Conservation (phyloP, 2,329 filamentous ascomycete species). For the Cordyceps cateniannulata region DNA sequence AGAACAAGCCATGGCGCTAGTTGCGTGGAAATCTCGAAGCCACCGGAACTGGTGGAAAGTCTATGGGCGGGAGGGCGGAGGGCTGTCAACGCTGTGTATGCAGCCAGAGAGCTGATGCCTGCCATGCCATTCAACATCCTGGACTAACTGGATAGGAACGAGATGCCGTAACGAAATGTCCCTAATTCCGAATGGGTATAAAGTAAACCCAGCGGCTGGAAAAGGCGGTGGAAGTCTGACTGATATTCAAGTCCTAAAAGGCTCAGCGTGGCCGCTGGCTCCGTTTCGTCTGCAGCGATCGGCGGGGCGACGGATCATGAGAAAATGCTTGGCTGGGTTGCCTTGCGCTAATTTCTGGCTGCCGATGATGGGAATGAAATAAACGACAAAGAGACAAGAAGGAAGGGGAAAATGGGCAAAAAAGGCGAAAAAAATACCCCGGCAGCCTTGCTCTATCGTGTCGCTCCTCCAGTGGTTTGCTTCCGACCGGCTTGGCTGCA, state of each 20-base stretch:
- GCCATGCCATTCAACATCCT: not conserved
- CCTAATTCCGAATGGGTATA: too few relatives aligned
- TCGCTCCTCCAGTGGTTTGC: not conserved
- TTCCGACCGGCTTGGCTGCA: not conserved
- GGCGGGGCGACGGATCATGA: not conserved
- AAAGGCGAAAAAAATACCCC: not conserved
- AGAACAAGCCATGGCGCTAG: not conserved
- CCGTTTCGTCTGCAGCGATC: conserved; percentile 1
- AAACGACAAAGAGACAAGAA: too few relatives aligned
- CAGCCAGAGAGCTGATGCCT: not conserved
- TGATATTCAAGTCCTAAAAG: not conserved
- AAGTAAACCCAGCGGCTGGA: not conserved
- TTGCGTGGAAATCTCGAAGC: not conserved
- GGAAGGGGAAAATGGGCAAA: not conserved
- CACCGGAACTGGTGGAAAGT: not conserved
- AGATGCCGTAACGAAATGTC: too few relatives aligned
- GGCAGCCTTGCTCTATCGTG: not conserved
- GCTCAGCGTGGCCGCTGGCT: not conserved
- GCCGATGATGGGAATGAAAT: not conserved
- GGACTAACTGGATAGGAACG: not conserved
- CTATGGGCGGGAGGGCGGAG: not conserved
- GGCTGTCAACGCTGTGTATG: not conserved
- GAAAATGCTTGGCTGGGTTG: not conserved
- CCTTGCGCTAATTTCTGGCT: too few relatives aligned
- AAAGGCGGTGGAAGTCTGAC: not conserved